Percentiles rank a stretch among this genome's conserved stretches.
These are phyloP conservation scores for Pyrenophora graminea DNA, from an alignment of 2,329 filamentous ascomycete species.

Conservation along the genomic window DNA sequence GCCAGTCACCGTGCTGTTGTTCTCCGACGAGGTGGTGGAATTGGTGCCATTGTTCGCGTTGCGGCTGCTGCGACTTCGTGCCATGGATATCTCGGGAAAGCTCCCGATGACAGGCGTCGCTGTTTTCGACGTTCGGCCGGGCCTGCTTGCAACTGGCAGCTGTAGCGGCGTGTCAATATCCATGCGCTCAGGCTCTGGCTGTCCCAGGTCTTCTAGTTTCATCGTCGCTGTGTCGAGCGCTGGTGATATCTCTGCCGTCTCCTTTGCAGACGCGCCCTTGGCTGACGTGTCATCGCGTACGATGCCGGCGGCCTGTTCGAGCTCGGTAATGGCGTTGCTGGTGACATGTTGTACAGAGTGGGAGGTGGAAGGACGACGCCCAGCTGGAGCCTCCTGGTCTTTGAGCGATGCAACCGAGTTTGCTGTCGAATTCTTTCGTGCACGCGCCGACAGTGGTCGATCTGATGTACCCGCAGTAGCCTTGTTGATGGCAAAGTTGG, in stretches of 20 bases:
- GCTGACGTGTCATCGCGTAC: conserved; percentile 28
- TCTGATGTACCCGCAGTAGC: conserved; percentile 50
- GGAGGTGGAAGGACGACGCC: conserved; percentile 43
- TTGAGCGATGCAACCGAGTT: conserved; percentile 51
- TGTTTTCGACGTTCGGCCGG: conserved; percentile 52
- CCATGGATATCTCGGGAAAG: conserved; percentile 50
- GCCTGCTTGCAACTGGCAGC: conserved; percentile 39
- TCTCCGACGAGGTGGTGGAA: conserved; percentile 47
- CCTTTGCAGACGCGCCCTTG: conserved; percentile 38
- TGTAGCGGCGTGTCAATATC: conserved; percentile 39
- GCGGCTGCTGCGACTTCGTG: conserved; percentile 49
- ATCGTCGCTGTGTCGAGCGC: conserved; percentile 56
- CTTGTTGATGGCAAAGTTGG: conserved; percentile 65
- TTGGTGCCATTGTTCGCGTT: conserved; percentile 45
- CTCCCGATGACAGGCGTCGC: conserved; percentile 52
- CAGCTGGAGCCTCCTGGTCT: conserved; percentile 51
- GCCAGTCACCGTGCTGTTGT: conserved; percentile 43
- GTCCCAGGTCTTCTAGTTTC: conserved; percentile 57
- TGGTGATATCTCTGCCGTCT: conserved; percentile 28
- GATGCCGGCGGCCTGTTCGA: conserved; percentile 39
- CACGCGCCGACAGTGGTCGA: conserved; percentile 70
- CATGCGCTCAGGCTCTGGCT: conserved; percentile 49
- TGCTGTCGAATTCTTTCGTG: conserved; percentile 70
- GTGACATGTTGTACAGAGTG: conserved; percentile 39
- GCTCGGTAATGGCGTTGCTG: conserved; percentile 39